A percentile compares a stretch with the other conserved stretches of the same genome.
These are phyloP conservation scores for Phaseolus lunatus DNA, from an alignment of 306 rosid genomes.

Conservation along the genomic window DNA sequence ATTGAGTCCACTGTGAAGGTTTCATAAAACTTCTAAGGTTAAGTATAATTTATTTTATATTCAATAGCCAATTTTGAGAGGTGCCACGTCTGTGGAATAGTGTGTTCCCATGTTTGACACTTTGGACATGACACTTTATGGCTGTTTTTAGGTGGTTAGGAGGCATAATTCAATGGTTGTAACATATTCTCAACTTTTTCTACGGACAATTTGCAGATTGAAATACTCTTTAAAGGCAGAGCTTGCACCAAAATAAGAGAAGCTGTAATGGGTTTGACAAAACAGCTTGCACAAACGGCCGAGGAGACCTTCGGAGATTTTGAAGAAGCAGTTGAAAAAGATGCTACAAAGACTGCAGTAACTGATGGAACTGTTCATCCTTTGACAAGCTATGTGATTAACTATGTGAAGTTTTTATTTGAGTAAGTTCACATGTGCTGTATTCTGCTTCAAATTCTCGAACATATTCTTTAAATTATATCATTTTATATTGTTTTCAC, in stretches of 20 bases:
- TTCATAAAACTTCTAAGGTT: neutral
- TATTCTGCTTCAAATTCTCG: slow-evolving; percentile 9
- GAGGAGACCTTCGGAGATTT: slow-evolving; percentile 89
- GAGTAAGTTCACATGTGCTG: slow-evolving; percentile 63
- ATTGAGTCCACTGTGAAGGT: neutral
- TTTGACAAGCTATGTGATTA: slow-evolving; percentile 89
- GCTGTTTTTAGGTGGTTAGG: neutral
- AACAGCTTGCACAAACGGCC: slow-evolving; percentile 83
- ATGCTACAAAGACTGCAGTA: slow-evolving; percentile 90
- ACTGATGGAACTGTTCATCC: slow-evolving; percentile 92
- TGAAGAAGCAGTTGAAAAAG: slow-evolving; percentile 91
- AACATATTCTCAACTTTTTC: slow-evolving; percentile 29
- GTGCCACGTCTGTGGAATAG: too few relatives aligned
- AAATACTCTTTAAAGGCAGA: slow-evolving; percentile 70
- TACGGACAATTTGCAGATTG: slow-evolving; percentile 60
- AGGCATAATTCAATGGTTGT: slow-evolving; percentile 21
- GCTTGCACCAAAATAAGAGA: slow-evolving; percentile 75
- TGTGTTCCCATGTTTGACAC: too few relatives aligned
- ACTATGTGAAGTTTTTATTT: slow-evolving; percentile 86
- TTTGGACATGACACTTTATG: too few relatives aligned
- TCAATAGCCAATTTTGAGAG: neutral
- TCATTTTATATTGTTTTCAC: slow-evolving; percentile 20
- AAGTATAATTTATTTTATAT: neutral
- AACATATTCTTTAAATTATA: neutral
- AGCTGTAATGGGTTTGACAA: slow-evolving; percentile 73